These are phyloP conservation scores for Saturnispora besseyi DNA, from an alignment of 805 yeast species.

Conservation along the genomic window DNA sequence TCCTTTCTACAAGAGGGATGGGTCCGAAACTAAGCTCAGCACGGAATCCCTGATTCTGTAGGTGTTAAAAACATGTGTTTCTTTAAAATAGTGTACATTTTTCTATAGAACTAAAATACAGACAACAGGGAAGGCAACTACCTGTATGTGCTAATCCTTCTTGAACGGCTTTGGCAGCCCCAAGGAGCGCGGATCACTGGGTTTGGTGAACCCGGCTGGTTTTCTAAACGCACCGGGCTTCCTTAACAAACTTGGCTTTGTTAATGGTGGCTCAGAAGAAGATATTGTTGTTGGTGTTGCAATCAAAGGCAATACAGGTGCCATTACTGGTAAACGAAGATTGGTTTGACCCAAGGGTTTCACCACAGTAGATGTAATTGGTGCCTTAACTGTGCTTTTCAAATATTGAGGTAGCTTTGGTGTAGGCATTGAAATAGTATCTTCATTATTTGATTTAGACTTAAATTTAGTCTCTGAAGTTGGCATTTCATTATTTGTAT, in stretches of 20 bases:
- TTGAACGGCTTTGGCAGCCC: background rate
- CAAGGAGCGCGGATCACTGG: background rate
- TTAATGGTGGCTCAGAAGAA: background rate
- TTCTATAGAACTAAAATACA: background rate
- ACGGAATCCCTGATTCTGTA: background rate
- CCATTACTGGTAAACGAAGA: background rate
- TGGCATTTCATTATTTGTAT: background rate
- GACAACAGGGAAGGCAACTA: too few species aligned
- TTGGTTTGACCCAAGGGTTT: slow-evolving; percentile 3
- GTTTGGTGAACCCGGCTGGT: slow-evolving; percentile 15
- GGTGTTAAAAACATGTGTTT: background rate
- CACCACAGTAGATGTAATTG: slow-evolving; percentile 5
- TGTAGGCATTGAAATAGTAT: slow-evolving; percentile 11
- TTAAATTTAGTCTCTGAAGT: background rate
- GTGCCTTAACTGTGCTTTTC: slow-evolving; percentile 7
- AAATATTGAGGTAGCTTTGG: slow-evolving; percentile 9
- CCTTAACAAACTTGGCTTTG: slow-evolving; percentile 17
- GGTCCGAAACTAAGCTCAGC: background rate
- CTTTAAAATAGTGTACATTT: background rate
- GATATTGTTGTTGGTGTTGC: background rate
- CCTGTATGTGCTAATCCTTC: background rate
- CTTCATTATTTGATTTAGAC: background rate
- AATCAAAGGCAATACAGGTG: background rate
- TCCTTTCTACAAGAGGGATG: background rate
- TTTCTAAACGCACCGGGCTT: slow-evolving; percentile 29